Percentiles rank a stretch among this genome's conserved stretches.
These are phyloP conservation scores for Pisolithus orientalis DNA, from an alignment of 768 basidiomycete species.

Conservation along the genomic window DNA sequence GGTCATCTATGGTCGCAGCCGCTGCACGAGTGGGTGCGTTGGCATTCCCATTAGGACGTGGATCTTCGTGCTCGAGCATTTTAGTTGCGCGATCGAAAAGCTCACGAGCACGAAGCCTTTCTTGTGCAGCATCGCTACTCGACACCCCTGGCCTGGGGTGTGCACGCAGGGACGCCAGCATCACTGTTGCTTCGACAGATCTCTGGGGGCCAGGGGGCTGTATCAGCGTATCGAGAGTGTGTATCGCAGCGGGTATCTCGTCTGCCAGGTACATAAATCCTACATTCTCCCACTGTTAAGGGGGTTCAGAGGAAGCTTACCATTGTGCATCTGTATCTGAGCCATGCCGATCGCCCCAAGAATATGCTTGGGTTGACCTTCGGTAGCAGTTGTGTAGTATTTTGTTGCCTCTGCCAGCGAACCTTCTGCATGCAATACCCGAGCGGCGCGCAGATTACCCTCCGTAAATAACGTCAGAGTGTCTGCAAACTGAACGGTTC, in stretches of 20 bases:
- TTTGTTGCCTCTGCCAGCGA: constrained; percentile 55
- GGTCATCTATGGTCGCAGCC: constrained; percentile 62
- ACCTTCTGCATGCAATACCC: constrained; percentile 72
- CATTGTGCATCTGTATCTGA: constrained; percentile 79
- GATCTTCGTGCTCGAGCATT: constrained; percentile 58
- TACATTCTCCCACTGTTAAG: neutral
- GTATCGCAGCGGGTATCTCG: constrained; percentile 79
- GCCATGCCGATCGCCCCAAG: constrained; percentile 81
- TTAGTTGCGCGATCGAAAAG: constrained; percentile 73
- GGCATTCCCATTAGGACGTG: constrained; percentile 37
- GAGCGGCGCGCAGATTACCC: constrained; percentile 77
- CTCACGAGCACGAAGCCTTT: constrained; percentile 69
- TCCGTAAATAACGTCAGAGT: constrained; percentile 80
- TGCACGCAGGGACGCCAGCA: constrained; percentile 86
- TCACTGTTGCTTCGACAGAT: constrained; percentile 78
- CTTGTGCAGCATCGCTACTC: constrained; percentile 62
- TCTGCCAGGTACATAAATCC: constrained; percentile 37
- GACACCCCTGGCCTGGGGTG: constrained; percentile 76
- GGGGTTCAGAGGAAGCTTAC: constrained; percentile 35
- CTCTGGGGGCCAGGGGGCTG: constrained; percentile 58
- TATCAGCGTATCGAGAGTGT: constrained; percentile 73
- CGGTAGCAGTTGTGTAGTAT: constrained; percentile 61
- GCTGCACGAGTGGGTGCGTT: constrained; percentile 31
- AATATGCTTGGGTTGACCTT: constrained; percentile 68
- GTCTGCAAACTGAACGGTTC: constrained; percentile 91